phyloP scores from a whole-genome alignment of 2,329 filamentous ascomycete species.

The Ascochyta fabae region DNA sequence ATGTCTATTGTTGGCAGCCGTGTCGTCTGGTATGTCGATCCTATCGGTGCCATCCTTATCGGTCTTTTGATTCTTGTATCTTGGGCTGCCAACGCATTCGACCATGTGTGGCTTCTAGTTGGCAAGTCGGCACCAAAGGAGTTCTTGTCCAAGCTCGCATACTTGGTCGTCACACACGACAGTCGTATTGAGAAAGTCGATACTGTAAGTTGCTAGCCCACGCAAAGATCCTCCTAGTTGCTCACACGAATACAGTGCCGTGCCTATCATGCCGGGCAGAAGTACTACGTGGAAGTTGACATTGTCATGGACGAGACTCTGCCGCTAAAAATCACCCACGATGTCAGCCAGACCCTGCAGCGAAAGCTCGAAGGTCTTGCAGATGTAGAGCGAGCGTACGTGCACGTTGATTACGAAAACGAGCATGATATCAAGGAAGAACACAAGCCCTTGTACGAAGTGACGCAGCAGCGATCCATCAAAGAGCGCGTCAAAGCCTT shows the following conservation, averaged over 20 bases:
- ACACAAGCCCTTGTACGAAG: constrained; percentile 49
- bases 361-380: constrained; percentile 62
- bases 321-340: constrained; percentile 64
- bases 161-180: constrained; percentile 63
- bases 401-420: constrained; percentile 57
- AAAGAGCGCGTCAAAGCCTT: constrained; percentile 42
- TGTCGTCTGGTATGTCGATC: constrained; percentile 66
- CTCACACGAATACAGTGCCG: constrained; percentile 51
- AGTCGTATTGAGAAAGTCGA: constrained; percentile 63
- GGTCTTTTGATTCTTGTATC: constrained; percentile 67
- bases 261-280: constrained; percentile 67
- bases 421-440: constrained; percentile 49
- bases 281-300: constrained; percentile 68
- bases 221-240: not conserved
- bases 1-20: constrained; percentile 63
- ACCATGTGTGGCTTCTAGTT: constrained; percentile 67
- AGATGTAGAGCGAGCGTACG: constrained; percentile 55
- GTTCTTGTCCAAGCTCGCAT: constrained; percentile 63
- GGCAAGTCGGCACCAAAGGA: constrained; percentile 66
- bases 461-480: constrained; percentile 41
- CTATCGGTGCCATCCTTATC: constrained; percentile 66
- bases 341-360: constrained; percentile 66
- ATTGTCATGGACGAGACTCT: constrained; percentile 65
- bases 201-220: constrained; percentile 45
- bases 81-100: constrained; percentile 66